Evolutionary conservation across 2,329 filamentous ascomycete species (phyloP).

Genomic region (Malbranchea cinnamomea): DNA sequence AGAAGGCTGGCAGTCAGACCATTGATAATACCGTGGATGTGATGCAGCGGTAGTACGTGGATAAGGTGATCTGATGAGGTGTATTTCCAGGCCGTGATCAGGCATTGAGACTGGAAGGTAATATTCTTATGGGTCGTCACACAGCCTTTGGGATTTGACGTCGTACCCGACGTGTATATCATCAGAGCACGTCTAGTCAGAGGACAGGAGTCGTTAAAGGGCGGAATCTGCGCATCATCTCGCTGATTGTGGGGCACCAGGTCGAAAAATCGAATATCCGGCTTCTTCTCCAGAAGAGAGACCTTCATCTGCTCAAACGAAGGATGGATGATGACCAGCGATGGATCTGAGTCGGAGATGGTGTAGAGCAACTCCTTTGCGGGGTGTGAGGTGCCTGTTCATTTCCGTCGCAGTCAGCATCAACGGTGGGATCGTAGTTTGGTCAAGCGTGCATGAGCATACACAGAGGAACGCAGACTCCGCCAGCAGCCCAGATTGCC

Average conservation of each 20-base stretch:
- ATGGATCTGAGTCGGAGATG: constrained; percentile 28
- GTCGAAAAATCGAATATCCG: constrained; percentile 18
- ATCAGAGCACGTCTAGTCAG: constrained; percentile 23
- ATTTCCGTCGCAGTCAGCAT: no score
- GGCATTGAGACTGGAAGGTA: constrained; percentile 17
- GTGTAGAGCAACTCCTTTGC: constrained; percentile 28
- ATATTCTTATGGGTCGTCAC: constrained; percentile 29
- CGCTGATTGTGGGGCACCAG: constrained; percentile 15
- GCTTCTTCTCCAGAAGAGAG: constrained; percentile 17
- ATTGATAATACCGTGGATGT: constrained; percentile 37
- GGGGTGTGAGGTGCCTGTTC: constrained; percentile 26
- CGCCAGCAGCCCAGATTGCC: constrained; percentile 30
- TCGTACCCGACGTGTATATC: constrained; percentile 30
- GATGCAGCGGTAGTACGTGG: constrained; percentile 36
- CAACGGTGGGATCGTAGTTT: no score
- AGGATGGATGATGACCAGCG: constrained; percentile 27
- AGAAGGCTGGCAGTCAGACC: constrained; percentile 34
- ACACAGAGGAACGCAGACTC: constrained; percentile 31
- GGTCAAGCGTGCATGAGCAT: no score
- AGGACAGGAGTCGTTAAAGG: constrained; percentile 17
- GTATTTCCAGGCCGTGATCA: constrained; percentile 27
- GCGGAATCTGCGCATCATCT: constrained; percentile 12
- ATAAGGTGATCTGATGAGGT: constrained; percentile 30
- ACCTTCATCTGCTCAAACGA: constrained; percentile 21
- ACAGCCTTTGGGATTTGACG: constrained; percentile 28